Conservation (phyloP, 805 yeast genomes). For the Wickerhamiella azyma region DNA sequence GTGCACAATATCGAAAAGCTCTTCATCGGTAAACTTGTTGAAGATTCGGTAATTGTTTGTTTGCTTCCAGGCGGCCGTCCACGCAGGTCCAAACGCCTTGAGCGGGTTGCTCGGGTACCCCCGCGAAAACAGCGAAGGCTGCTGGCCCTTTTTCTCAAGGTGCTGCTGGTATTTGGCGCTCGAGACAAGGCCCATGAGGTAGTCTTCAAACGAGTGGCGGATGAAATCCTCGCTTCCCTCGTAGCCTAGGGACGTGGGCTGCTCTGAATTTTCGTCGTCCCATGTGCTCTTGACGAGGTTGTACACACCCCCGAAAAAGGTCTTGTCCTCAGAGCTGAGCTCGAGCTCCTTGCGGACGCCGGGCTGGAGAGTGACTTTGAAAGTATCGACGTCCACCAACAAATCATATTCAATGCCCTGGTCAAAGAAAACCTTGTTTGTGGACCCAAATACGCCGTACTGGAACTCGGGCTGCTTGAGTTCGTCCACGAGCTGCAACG, state of each 20-base stretch:
- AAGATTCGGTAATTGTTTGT: constrained; percentile 46
- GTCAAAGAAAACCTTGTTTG: constrained; percentile 66
- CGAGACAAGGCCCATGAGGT: constrained; percentile 60
- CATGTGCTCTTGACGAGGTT: constrained; percentile 35
- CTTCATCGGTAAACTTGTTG: constrained; percentile 47
- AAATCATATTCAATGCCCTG: constrained; percentile 56
- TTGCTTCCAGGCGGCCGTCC: constrained; percentile 39
- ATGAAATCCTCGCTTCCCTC: constrained; percentile 79
- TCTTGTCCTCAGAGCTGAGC: constrained; percentile 50
- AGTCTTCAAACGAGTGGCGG: constrained; percentile 80
- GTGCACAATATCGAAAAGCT: constrained; percentile 48
- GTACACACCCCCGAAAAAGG: constrained; percentile 52
- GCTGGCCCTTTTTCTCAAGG: constrained; percentile 28
- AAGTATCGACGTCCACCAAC: constrained; percentile 50
- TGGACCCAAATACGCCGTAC: constrained; percentile 70
- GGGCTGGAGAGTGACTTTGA: constrained; percentile 28
- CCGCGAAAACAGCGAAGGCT: constrained; percentile 21
- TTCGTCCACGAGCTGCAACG: constrained; percentile 79
- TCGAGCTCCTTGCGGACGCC: constrained; percentile 32
- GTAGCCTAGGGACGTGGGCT: constrained; percentile 36
- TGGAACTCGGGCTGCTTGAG: constrained; percentile 41
- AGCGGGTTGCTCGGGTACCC: constrained; percentile 27
- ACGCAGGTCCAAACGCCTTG: constrained; percentile 32
- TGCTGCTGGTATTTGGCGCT: constrained; percentile 58
- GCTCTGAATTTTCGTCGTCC: constrained; percentile 29